Percentiles rank a stretch among this genome's conserved stretches.
These are phyloP conservation scores for Penicillium aurantiogriseum DNA, from an alignment of 2,329 filamentous ascomycete genomes.

Conservation along the genomic window DNA sequence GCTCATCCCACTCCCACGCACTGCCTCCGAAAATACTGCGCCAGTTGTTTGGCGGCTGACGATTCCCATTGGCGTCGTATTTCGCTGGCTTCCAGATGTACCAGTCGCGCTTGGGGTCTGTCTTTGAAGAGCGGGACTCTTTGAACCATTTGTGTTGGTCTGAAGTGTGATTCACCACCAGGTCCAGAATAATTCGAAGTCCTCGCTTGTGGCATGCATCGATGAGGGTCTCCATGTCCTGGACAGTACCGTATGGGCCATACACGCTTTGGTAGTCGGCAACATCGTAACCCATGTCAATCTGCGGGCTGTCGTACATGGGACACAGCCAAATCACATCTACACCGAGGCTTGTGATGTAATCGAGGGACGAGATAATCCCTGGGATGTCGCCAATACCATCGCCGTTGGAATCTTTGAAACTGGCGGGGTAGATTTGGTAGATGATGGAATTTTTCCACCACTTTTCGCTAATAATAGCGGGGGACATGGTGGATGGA, in stretches of 20 bases:
- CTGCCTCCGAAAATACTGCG: conserved; percentile 60
- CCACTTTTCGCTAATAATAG: conserved; percentile 24
- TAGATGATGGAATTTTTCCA: conserved; percentile 42
- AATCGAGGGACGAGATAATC: conserved; percentile 62
- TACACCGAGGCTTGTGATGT: conserved; percentile 60
- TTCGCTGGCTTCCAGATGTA: conserved; percentile 55
- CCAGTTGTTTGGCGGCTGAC: conserved; percentile 71
- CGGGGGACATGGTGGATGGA: conserved; percentile 7
- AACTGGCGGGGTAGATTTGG: conserved; percentile 35
- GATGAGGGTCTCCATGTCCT: conserved; percentile 60
- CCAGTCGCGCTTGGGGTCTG: conserved; percentile 64
- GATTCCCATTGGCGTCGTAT: conserved; percentile 53
- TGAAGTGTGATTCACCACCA: conserved; percentile 73
- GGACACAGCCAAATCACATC: conserved; percentile 68
- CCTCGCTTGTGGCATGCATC: conserved; percentile 55
- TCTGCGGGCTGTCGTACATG: conserved; percentile 62
- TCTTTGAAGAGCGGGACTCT: conserved; percentile 57
- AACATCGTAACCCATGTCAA: conserved; percentile 69
- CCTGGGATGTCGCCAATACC: conserved; percentile 63
- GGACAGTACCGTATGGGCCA: conserved; percentile 59
- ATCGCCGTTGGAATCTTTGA: conserved; percentile 55
- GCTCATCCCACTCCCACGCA: conserved; percentile 68
- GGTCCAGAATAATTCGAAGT: conserved; percentile 68
- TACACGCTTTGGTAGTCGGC: conserved; percentile 64
- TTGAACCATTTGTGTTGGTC: conserved; percentile 68